A percentile compares a stretch with the other conserved stretches of the same genome.
phyloP scores from a whole-genome alignment of 371 early-diverging fungal species.

The Chytridiales sp. region DNA sequence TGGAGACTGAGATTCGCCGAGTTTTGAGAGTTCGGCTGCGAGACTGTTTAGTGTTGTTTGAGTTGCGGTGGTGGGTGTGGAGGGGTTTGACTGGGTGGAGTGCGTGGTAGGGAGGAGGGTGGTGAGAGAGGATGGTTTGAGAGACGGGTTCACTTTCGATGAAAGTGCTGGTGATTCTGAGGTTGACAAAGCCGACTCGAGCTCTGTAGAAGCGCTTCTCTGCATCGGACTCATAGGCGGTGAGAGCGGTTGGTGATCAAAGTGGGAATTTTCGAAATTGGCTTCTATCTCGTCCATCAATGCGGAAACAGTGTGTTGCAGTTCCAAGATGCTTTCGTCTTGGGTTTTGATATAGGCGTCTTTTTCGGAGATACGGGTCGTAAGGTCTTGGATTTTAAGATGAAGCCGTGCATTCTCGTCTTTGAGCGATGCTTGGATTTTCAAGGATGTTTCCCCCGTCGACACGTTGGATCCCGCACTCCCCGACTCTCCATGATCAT shows the following conservation, averaged over 20 bases:
- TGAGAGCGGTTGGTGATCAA: not conserved
- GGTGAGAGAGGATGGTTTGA: not conserved
- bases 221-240: not conserved
- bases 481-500: slow-evolving; percentile 8
- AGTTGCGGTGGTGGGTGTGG: not conserved
- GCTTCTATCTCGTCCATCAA: slow-evolving; percentile 25
- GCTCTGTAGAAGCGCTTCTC: not conserved
- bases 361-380: not conserved
- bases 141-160: not conserved
- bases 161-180: slow-evolving; percentile 3
- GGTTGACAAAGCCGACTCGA: slow-evolving; percentile 1
- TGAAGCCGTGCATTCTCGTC: not conserved
- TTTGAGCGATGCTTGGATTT: not conserved
- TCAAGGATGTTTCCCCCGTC: not conserved
- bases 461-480: not conserved
- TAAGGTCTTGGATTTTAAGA: slow-evolving; percentile 5
- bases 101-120: not conserved
- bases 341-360: slow-evolving; percentile 6
- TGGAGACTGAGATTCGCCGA: not conserved
- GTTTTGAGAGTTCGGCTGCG: slow-evolving; percentile 13
- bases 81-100: not conserved
- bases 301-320: slow-evolving; percentile 14
- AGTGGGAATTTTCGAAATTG: slow-evolving; percentile 7
- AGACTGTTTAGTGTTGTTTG: not conserved
- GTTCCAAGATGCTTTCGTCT: slow-evolving; percentile 15